Conservation (phyloP, 257 asterid species). For the Solanum etuberosum region DNA sequence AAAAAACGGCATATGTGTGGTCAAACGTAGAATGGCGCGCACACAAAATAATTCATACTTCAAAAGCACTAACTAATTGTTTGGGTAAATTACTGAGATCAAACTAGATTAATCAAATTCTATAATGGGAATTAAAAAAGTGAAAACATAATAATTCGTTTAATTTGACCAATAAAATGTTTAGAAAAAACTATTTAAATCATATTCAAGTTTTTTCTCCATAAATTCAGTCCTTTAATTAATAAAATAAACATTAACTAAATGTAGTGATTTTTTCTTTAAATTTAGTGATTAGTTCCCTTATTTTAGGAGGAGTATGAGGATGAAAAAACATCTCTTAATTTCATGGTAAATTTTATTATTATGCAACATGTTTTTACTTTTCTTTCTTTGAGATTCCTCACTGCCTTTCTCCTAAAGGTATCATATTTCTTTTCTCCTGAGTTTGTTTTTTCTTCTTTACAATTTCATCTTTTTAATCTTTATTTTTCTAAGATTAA, state of each 20-base stretch:
- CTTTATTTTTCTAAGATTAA: background rate
- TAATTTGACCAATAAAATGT: background rate
- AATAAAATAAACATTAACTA: background rate
- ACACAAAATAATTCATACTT: background rate
- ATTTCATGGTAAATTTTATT: slow-evolving; percentile 18
- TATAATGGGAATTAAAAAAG: too few relatives aligned
- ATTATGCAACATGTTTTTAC: slow-evolving; percentile 19
- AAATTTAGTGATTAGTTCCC: background rate
- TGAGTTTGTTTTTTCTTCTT: background rate
- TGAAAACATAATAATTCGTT: background rate
- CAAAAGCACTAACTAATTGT: background rate
- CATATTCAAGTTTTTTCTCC: background rate
- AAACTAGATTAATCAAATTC: background rate
- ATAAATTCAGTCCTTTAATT: background rate
- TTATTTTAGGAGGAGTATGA: slow-evolving; percentile 17
- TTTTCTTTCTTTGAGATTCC: slow-evolving; percentile 12
- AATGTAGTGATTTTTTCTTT: background rate
- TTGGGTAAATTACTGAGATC: background rate
- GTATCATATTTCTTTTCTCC: background rate
- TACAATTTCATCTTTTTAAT: background rate
- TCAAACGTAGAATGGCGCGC: background rate
- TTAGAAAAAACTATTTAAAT: background rate
- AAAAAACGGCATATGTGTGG: background rate
- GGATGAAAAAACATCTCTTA: slow-evolving; percentile 24
- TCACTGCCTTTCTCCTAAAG: slow-evolving; percentile 41